These are phyloP conservation scores for Symbiodinium natans DNA, from an alignment of 73 alveolate genomes.

Conservation along the genomic window DNA sequence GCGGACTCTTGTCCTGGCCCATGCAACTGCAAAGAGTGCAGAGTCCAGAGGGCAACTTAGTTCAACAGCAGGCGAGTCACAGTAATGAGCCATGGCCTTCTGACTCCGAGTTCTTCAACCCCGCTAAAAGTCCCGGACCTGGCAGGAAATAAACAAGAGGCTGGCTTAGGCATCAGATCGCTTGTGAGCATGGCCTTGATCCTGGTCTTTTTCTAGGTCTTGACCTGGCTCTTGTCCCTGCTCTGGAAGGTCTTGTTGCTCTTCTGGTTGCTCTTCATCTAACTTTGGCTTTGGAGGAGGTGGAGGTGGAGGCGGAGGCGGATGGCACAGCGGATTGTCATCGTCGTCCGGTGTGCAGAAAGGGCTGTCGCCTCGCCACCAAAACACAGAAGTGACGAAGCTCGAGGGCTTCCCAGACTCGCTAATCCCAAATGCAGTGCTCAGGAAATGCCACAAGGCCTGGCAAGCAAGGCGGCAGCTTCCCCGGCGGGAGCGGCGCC, in stretches of 20 bases:
- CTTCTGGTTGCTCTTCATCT: too few species aligned
- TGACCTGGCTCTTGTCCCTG: too few species aligned
- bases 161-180: too few species aligned
- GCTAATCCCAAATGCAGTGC: background rate
- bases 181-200: background rate
- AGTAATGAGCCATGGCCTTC: background rate
- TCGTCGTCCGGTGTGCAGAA: conserved; percentile 35
- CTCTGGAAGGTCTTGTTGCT: too few species aligned
- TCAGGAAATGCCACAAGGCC: background rate
- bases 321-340: background rate
- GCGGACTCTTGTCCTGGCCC: too few species aligned
- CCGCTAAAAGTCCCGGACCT: background rate
- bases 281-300: conserved; percentile 4
- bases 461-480: conserved; percentile 34
- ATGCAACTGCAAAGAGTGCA: too few species aligned
- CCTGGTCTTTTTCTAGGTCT: background rate
- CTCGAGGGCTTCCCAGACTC: background rate
- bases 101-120: background rate
- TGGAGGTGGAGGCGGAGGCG: conserved; percentile 73
- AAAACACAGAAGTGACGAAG: background rate
- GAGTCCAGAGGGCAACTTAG: too few species aligned
- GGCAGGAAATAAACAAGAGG: background rate
- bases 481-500: conserved; percentile 10
- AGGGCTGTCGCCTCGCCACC: background rate
- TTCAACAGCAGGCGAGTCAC: too few species aligned